Evolutionary conservation across 192 early-diverging fungal species (phyloP), one percentile per base, ranked within the genome.

Genomic region (Coemansia sp.): DNA sequence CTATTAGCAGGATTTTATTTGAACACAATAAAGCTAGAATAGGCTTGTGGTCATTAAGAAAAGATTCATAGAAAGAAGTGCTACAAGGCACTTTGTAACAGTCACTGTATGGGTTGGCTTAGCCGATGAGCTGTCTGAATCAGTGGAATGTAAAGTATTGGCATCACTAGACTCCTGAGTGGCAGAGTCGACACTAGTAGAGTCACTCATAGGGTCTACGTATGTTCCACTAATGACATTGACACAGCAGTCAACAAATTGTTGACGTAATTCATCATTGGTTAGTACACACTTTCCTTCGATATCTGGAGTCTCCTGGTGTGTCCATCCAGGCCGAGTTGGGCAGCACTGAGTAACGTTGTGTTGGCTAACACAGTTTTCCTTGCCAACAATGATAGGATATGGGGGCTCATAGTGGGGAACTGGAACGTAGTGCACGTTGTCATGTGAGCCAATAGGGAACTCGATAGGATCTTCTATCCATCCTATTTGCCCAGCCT

Each of bases 381-480:
- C 39, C 39, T 41, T 3, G 14, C 10, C 8, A 0, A 52, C 50
- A 52, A 52, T 22, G 21, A 52, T 5, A 15, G 50, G 50, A 6
- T 52, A 52, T 7, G 50, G 50, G 11, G 50, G 50, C 8, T 52
- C 50, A 4, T 52, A 52, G 23, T 52, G 50, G 19, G 50, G 50
- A 19, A 21, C 50, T 22, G 50, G 50, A 15, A 52, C 50, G 22
- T 22, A 52, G 19, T 52, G 8, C 19, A 22, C 17, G 50, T 52
- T 52, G 50, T 52, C 50, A 17, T 52, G 50, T 1, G 50, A 52
- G n/a, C 50, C 50, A 21, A 52, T 52, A 10, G 50, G 50, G 19
- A 52, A 52, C 50, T 52, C 50, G 14, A 52, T 21, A 23, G 50
- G 50, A 1, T 19, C 19, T 1, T 52, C 50, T 9, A 52, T 4